These are phyloP conservation scores for Mucor mucedo DNA, from an alignment of 371 early-diverging fungal genomes.

Conservation along the genomic window DNA sequence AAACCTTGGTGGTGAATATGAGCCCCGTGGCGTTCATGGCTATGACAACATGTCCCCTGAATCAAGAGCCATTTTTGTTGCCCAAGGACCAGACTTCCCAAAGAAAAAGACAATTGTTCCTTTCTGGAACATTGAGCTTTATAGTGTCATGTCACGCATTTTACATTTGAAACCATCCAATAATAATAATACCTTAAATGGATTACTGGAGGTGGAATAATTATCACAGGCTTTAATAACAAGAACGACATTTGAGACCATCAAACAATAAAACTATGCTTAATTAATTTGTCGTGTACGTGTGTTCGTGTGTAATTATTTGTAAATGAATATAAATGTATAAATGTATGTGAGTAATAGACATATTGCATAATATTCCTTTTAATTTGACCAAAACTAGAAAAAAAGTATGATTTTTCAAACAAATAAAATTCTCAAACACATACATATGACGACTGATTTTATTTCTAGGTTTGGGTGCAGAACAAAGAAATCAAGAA, in stretches of 20 bases:
- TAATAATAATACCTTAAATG: conserved; percentile 51
- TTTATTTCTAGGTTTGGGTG: not conserved
- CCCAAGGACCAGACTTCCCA: conserved; percentile 76
- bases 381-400: conserved; percentile 3
- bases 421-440: conserved; percentile 11
- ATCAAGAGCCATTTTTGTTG: conserved; percentile 91
- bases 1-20: conserved; percentile 22
- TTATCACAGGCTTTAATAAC: not conserved
- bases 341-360: conserved; percentile 4
- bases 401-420: conserved; percentile 1
- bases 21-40: conserved; percentile 80
- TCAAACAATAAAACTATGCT: not conserved
- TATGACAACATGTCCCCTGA: conserved; percentile 79
- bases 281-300: conserved; percentile 1
- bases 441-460: not conserved
- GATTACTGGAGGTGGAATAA: conserved; percentile 16
- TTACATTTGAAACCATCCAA: conserved; percentile 41
- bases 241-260: conserved; percentile 13
- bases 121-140: conserved; percentile 54
- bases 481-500: not conserved
- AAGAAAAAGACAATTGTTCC: conserved; percentile 26
- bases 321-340: not conserved
- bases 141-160: conserved; percentile 44
- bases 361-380: not conserved
- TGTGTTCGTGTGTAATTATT: conserved; percentile 6